These are phyloP conservation scores for Ascochyta lentis DNA, from an alignment of 2,329 filamentous ascomycete genomes.

Conservation along the genomic window DNA sequence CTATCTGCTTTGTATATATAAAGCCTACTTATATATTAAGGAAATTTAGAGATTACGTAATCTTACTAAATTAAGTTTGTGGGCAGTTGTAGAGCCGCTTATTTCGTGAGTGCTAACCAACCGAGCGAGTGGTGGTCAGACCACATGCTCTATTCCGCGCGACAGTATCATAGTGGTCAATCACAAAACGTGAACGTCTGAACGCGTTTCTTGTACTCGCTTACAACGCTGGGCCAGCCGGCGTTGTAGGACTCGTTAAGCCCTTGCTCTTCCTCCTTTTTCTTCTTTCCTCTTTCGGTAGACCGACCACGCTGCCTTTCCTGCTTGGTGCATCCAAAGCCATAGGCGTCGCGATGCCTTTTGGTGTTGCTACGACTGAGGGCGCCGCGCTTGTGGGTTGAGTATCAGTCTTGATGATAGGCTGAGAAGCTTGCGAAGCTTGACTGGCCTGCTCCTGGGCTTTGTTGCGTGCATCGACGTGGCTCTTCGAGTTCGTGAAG, in stretches of 20 bases:
- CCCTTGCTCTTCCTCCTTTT: slow-evolving; percentile 50
- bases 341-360: slow-evolving; percentile 27
- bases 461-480: slow-evolving; percentile 50
- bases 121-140: no score
- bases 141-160: no score
- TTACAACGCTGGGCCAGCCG: slow-evolving; percentile 20
- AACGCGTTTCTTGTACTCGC: background rate
- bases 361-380: slow-evolving; percentile 41
- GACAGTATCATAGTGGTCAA: background rate
- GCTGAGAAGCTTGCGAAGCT: slow-evolving; percentile 22
- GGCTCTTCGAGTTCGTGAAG: slow-evolving; percentile 55
- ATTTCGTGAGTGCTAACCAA: no score
- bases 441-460: slow-evolving; percentile 42
- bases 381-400: slow-evolving; percentile 33
- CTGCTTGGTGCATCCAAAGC: slow-evolving; percentile 26
- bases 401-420: slow-evolving; percentile 25
- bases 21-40: no score
- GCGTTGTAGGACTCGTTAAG: slow-evolving; percentile 43
- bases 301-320: slow-evolving; percentile 35
- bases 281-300: slow-evolving; percentile 39
- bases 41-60: no score
- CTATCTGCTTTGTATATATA: no score
- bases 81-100: no score
- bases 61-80: no score
- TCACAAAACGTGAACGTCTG: background rate